Evolutionary conservation across 2,329 filamentous ascomycete species (phyloP), one percentile per base, ranked within the genome.

Genomic region (Fusarium buharicum): DNA sequence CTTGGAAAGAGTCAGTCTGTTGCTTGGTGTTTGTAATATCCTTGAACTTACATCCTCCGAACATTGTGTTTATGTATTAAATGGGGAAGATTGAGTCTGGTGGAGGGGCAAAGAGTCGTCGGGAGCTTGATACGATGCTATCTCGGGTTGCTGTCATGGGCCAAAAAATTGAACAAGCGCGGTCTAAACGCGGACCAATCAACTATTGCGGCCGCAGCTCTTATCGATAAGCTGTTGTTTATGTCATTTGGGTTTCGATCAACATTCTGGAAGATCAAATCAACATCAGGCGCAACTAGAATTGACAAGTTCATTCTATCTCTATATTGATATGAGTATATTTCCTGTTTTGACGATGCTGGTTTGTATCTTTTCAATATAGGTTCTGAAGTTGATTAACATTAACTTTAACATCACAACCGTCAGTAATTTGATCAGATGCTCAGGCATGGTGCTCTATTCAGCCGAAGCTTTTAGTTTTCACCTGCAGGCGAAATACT

Each of bases 21-120:
- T 50, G n/a, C n/a, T 20, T 18, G 38, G 31, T 20, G 30, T 5
- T 22, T 8, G 10, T 17, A n/a, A 2, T 14, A 4, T 6, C 27
- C 13, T 14, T 13, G 3, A 2, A 78, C 83, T 55, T 76, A 86
- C 84, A 82, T 80, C 84, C 85, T 81, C 85, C 86, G 69, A 88
- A 88, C 86, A 88, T 88, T 16, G 76, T 83, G 75, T 34, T 31
- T 24, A 24, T 56, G 37, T 17, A 33, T 43, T 14, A 16, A 40
- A 14, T 27, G 20, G 37, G 39, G 34, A 51, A 39, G 37, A 28
- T 37, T 37, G 36, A 44, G 46, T 55, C 34, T 16, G n/a, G 12
- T 31, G 8, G 36, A 60, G 50, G 17, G 20, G 22, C 47, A 51
- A 13, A 50, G 37, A 50, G 46, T 59, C 30, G 34, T 58, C 33